Base-by-base conservation (phyloP, 2,329 filamentous ascomycete genomes). In the Diplodia corticola region DNA sequence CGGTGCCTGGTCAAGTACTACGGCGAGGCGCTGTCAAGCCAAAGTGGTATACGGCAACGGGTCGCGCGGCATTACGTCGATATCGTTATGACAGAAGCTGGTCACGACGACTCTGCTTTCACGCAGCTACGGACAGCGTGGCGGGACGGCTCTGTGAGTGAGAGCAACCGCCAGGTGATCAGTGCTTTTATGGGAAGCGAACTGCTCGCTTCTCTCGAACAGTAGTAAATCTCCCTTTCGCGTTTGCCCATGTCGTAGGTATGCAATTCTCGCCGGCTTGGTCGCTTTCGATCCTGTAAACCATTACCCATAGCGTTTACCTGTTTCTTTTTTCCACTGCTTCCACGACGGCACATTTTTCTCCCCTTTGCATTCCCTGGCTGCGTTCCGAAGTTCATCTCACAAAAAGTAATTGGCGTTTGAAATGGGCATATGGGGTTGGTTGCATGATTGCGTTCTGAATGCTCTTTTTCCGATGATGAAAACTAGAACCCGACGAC, bases 1-100 rank as follows among this genome's bases (percentile, higher is more conserved):
- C 82, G 82, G 67, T 85, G 85, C 74, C 80, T 92, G 65, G 80
- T 91, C 71, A 84, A 85, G 54, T 91, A 88, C 76, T 91, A 91
- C 75, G 83, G 84, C 73, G 81, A 83, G 71, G 81, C 83, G 69
- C 79, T 89, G 65, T 80, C 79, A 67, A 85, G 82, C 72, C 78
- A 78, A 67, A 80, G 79, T 69, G 72, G 80, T 13, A 83, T 88
- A 67, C 81, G 83, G 68, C 80, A 84, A 67, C 75, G 80, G 68
- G 79, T 89, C 60, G 83, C 85, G 54, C 75, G 74, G 63, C 83
- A 89, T 73, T 85, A 86, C 71, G 78, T 88, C 51, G 78, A 83
- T 61, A 75, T 88, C 53, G 83, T 86, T 63, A 80, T 81, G 68
- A 75, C 73, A 33, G 84, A 88, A 70, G 75, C 70, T 22, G 75